Percentiles rank a stretch among this genome's conserved stretches.
These are phyloP conservation scores for Teratosphaeria viscida DNA, from an alignment of 2,329 filamentous ascomycete genomes.

Conservation along the genomic window DNA sequence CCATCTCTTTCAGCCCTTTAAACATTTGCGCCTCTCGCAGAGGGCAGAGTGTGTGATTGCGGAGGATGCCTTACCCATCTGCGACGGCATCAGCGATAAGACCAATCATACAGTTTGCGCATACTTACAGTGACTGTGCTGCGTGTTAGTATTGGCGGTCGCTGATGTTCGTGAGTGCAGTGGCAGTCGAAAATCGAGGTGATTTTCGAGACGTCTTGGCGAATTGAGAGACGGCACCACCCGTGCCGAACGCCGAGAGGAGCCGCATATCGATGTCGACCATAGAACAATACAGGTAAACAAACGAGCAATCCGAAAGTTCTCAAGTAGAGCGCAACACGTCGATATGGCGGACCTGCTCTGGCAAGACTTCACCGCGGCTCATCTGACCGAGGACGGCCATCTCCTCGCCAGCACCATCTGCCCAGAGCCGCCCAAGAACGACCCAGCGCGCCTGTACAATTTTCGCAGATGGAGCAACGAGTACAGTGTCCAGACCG, in stretches of 20 bases:
- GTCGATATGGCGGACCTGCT: slow-evolving; percentile 51
- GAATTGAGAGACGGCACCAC: neutral
- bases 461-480: slow-evolving; percentile 64
- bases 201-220: neutral
- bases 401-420: slow-evolving; percentile 65
- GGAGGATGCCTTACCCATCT: slow-evolving; percentile 50
- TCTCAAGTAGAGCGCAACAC: neutral
- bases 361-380: slow-evolving; percentile 62
- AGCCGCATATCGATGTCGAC: neutral
- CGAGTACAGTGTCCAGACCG: slow-evolving; percentile 51
- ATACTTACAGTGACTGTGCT: slow-evolving; percentile 20
- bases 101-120: neutral
- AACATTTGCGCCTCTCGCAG: slow-evolving; percentile 6
- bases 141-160: slow-evolving; percentile 1
- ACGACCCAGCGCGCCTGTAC: slow-evolving; percentile 55
- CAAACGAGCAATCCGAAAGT: too few species aligned
- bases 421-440: slow-evolving; percentile 54
- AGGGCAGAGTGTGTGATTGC: slow-evolving; percentile 6
- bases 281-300: neutral
- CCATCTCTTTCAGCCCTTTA: slow-evolving; percentile 19
- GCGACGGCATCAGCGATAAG: slow-evolving; percentile 21
- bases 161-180: slow-evolving; percentile 5
- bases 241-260: neutral
- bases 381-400: slow-evolving; percentile 54
- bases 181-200: neutral